Conservation (phyloP, 352 stramenopile species). For the Globisporangium viniferum region DNA sequence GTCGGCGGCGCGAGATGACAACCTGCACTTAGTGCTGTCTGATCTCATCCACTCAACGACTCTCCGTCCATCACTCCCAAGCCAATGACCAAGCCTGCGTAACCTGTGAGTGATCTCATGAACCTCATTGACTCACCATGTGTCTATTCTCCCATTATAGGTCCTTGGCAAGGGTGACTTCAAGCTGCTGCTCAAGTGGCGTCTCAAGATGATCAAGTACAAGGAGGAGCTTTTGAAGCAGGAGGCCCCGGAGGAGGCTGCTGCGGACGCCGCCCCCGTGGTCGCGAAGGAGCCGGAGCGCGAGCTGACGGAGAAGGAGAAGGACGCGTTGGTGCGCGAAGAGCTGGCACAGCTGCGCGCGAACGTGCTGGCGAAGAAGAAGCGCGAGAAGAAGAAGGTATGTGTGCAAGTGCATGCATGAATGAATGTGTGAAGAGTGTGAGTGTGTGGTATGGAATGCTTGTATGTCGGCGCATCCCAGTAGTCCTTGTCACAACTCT, state of each 20-base stretch:
- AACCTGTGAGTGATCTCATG: background rate
- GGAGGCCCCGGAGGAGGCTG: slow-evolving; percentile 28
- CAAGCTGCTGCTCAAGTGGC: slow-evolving; percentile 96
- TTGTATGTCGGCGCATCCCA: slow-evolving; percentile 64
- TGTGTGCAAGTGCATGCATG: slow-evolving; percentile 7
- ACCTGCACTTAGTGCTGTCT: slow-evolving; percentile 68
- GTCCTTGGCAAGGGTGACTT: slow-evolving; percentile 98
- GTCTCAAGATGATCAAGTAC: slow-evolving; percentile 91
- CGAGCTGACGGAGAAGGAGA: slow-evolving; percentile 78
- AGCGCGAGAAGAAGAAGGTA: slow-evolving; percentile 90
- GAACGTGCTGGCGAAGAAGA: slow-evolving; percentile 81
- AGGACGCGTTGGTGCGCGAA: slow-evolving; percentile 79
- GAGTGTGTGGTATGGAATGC: slow-evolving; percentile 18
- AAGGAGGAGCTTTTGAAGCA: slow-evolving; percentile 80
- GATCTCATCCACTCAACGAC: slow-evolving; percentile 33
- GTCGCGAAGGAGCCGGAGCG: slow-evolving; percentile 31
- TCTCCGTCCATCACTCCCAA: background rate
- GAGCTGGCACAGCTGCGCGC: slow-evolving; percentile 78
- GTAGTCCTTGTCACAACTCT: slow-evolving; percentile 83
- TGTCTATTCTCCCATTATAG: slow-evolving; percentile 23
- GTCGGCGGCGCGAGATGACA: slow-evolving; percentile 60
- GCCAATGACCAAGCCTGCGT: background rate
- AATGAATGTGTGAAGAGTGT: slow-evolving; percentile 15
- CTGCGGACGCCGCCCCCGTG: slow-evolving; percentile 16
- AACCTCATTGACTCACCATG: background rate